phyloP scores from a whole-genome alignment of 129 eudicot genomes.

The Calendula officinalis region DNA sequence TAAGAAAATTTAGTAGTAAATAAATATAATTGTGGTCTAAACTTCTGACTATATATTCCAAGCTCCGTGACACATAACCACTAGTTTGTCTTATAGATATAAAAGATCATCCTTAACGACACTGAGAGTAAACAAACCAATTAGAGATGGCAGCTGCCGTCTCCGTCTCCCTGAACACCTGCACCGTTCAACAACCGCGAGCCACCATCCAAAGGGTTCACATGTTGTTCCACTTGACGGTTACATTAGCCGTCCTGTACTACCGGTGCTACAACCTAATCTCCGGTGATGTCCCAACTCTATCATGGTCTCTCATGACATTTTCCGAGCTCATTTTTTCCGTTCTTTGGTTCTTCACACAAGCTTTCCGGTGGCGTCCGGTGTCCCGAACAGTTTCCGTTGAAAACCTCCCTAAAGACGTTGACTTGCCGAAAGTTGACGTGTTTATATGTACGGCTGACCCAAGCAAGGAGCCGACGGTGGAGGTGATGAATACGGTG shows the following conservation, averaged over 20 bases:
- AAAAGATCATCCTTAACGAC: too few relatives aligned
- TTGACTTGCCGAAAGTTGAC: not conserved
- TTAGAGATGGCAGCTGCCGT: too few relatives aligned
- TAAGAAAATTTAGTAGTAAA: too few relatives aligned
- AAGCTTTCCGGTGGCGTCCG: not conserved
- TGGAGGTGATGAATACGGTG: not conserved
- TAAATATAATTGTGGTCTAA: too few relatives aligned
- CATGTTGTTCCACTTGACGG: not conserved
- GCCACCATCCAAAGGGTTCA: not conserved
- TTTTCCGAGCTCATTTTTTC: not conserved
- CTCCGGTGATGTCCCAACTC: not conserved
- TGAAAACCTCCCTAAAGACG: not conserved
- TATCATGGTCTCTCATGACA: not conserved
- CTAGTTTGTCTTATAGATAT: too few relatives aligned
- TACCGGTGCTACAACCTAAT: not conserved
- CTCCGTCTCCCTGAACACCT: not conserved
- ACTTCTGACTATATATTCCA: too few relatives aligned
- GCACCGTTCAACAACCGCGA: not conserved
- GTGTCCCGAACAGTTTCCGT: not conserved
- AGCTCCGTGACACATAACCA: too few relatives aligned
- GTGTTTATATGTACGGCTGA: not conserved
- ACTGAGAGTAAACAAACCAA: too few relatives aligned
- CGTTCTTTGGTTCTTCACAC: not conserved
- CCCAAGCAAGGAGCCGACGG: not conserved
- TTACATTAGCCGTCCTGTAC: not conserved